Percentiles rank a stretch among this genome's conserved stretches.
Evolutionary conservation across 306 rosid genomes (phyloP).

Genomic region (Carpinus viminea): DNA sequence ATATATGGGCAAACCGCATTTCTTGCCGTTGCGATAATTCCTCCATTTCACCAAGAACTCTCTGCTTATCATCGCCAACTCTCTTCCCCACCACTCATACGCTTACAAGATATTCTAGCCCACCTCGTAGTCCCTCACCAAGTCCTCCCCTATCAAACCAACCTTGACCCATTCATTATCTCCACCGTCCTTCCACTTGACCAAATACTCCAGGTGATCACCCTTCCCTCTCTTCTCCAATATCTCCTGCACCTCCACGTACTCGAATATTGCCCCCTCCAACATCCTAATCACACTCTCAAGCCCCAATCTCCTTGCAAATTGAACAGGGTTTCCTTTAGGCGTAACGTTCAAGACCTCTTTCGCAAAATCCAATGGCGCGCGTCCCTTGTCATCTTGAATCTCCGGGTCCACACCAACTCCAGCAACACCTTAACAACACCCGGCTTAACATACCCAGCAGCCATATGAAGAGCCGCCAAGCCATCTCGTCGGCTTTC

Average conservation of each 20-base stretch:
- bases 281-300: conserved; percentile 51
- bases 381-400: conserved; percentile 53
- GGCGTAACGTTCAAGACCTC: conserved; percentile 63
- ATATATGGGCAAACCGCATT: no score
- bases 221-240: conserved; percentile 80
- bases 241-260: conserved; percentile 71
- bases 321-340: conserved; percentile 75
- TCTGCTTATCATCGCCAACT: conserved; percentile 52
- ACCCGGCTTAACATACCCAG: no score
- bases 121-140: conserved; percentile 74
- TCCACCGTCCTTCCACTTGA: conserved; percentile 80
- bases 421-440: conserved; percentile 55
- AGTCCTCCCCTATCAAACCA: conserved; percentile 60
- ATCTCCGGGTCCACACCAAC: conserved; percentile 70
- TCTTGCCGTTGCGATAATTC: no score
- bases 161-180: conserved; percentile 80
- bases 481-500: conserved; percentile 70
- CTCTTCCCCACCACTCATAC: conserved; percentile 67
- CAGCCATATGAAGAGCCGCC: conserved; percentile 80
- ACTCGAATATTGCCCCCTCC: conserved; percentile 70
- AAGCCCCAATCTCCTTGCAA: conserved; percentile 61
- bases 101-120: conserved; percentile 80
- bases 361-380: conserved; percentile 63
- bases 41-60: conserved; percentile 81
- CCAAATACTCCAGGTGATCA: conserved; percentile 67